These are phyloP conservation scores for Sanghuangporus baumii DNA, from an alignment of 1,284 basidiomycete genomes.

Conservation along the genomic window DNA sequence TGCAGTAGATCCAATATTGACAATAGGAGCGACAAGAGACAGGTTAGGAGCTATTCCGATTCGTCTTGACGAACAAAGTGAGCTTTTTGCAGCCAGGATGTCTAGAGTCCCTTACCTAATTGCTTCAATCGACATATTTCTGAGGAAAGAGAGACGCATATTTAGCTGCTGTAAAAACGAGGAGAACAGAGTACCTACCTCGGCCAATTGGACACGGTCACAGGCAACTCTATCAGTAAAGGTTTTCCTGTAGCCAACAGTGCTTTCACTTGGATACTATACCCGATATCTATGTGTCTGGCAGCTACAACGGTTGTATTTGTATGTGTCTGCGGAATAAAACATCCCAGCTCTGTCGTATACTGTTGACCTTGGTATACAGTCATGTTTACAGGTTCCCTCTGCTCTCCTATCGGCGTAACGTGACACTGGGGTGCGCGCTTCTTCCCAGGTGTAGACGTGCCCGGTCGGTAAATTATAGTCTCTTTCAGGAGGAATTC, in stretches of 20 bases:
- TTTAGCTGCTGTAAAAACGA: conserved; percentile 5
- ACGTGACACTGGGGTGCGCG: conserved; percentile 51
- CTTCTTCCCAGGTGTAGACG: conserved; percentile 47
- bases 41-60: conserved; percentile 67
- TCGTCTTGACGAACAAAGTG: conserved; percentile 37
- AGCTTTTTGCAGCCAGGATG: not conserved
- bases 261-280: conserved; percentile 71
- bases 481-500: conserved; percentile 75
- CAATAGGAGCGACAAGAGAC: conserved; percentile 31
- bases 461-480: conserved; percentile 58
- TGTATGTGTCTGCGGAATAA: conserved; percentile 64
- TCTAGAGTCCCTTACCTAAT: conserved; percentile 39
- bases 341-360: conserved; percentile 61
- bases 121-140: conserved; percentile 60
- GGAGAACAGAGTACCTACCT: conserved; percentile 36
- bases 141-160: conserved; percentile 23
- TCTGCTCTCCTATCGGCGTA: conserved; percentile 53
- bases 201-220: conserved; percentile 79
- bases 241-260: conserved; percentile 63
- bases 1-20: conserved; percentile 1
- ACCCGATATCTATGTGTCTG: conserved; percentile 76
- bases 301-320: conserved; percentile 74
- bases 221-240: conserved; percentile 64
- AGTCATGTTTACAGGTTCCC: conserved; percentile 63
- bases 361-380: conserved; percentile 68